These are phyloP conservation scores for Emergomyces pasteurianus DNA, from an alignment of 2,329 filamentous ascomycete genomes.

Conservation along the genomic window DNA sequence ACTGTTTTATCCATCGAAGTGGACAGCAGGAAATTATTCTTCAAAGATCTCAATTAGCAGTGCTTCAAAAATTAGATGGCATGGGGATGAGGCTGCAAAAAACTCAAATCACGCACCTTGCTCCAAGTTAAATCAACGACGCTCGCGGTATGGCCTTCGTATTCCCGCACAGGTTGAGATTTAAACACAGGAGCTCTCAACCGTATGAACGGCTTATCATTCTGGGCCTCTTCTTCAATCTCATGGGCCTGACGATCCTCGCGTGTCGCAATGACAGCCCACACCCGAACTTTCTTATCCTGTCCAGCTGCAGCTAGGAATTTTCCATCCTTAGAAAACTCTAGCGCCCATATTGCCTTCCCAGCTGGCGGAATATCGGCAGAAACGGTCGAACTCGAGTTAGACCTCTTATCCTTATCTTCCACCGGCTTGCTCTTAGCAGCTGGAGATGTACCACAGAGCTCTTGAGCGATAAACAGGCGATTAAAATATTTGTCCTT, in stretches of 20 bases:
- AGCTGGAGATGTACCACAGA: slow-evolving; percentile 48
- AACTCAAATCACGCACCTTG: slow-evolving; percentile 44
- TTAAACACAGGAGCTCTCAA: slow-evolving; percentile 86
- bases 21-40: slow-evolving; percentile 89
- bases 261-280: slow-evolving; percentile 70
- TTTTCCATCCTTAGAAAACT: slow-evolving; percentile 84
- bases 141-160: slow-evolving; percentile 70
- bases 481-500: slow-evolving; percentile 70
- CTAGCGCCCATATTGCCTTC: slow-evolving; percentile 77
- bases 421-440: slow-evolving; percentile 15
- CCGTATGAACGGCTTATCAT: slow-evolving; percentile 43
- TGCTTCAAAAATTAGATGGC: not conserved
- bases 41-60: slow-evolving; percentile 7
- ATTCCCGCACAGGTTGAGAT: slow-evolving; percentile 65
- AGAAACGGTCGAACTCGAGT: slow-evolving; percentile 18
- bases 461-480: slow-evolving; percentile 82
- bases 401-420: slow-evolving; percentile 28
- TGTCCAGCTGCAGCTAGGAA: slow-evolving; percentile 89
- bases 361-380: slow-evolving; percentile 24
- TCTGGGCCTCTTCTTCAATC: slow-evolving; percentile 48
- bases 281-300: slow-evolving; percentile 74
- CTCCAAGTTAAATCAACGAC: slow-evolving; percentile 93
- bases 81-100: not conserved
- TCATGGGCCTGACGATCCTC: slow-evolving; percentile 69
- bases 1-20: slow-evolving; percentile 99